These are phyloP conservation scores for Sporothrix pallida DNA, from an alignment of 2,329 filamentous ascomycete genomes.

Conservation along the genomic window DNA sequence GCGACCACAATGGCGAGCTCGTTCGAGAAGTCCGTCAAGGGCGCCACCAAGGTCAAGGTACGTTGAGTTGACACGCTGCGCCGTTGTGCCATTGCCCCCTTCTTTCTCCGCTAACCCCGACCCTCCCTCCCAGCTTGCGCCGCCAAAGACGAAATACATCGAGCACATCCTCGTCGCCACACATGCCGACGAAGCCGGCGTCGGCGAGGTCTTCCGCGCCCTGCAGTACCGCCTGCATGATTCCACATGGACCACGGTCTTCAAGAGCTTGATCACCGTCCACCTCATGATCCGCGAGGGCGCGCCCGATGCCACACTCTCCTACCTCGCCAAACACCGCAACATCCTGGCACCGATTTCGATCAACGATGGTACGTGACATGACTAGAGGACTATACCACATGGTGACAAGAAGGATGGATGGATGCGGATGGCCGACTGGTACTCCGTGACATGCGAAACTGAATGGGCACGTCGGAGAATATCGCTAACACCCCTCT, in stretches of 20 bases:
- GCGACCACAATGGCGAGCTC: slow-evolving; percentile 72
- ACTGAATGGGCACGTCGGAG: neutral
- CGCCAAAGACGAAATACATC: slow-evolving; percentile 98
- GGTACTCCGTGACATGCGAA: neutral
- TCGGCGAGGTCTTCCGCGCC: slow-evolving; percentile 93
- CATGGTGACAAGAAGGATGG: slow-evolving; percentile 43
- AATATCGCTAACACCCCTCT: neutral
- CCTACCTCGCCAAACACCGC: slow-evolving; percentile 81
- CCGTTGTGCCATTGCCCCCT: neutral
- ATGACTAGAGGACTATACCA: neutral
- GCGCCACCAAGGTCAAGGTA: slow-evolving; percentile 97
- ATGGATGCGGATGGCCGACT: neutral
- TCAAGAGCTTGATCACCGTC: slow-evolving; percentile 94
- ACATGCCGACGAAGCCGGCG: slow-evolving; percentile 90
- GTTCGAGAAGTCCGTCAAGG: slow-evolving; percentile 99
- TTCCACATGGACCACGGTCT: slow-evolving; percentile 99
- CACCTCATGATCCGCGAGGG: slow-evolving; percentile 98
- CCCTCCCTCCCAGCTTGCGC: slow-evolving; percentile 70
- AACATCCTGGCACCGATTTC: slow-evolving; percentile 85
- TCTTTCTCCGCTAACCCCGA: neutral
- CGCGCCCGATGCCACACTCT: slow-evolving; percentile 83
- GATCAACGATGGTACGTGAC: slow-evolving; percentile 79
- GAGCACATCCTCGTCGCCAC: slow-evolving; percentile 97
- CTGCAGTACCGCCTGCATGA: slow-evolving; percentile 88
- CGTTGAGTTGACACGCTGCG: slow-evolving; percentile 39